Conservation (phyloP, 139 green algal species). For the Spirogloea muscicola region DNA sequence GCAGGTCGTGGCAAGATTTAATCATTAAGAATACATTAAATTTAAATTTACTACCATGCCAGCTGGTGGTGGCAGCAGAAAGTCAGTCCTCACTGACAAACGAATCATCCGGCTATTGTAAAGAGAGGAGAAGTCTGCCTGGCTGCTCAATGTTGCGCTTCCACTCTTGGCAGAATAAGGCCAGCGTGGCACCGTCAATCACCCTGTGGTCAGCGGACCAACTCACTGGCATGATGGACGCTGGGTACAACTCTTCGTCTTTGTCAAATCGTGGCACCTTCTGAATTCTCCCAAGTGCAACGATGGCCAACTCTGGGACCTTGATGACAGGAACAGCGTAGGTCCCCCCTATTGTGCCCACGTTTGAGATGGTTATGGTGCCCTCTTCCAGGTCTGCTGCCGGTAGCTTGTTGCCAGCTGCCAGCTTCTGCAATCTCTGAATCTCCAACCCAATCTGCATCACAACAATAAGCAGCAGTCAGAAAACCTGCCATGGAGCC, state of each 20-base stretch:
- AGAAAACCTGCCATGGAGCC: too few relatives aligned
- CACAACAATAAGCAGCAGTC: neutral
- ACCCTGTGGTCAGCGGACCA: conserved; percentile 82
- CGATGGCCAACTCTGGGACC: conserved; percentile 72
- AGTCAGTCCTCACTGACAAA: too few relatives aligned
- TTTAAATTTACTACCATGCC: too few relatives aligned
- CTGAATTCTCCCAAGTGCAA: conserved; percentile 69
- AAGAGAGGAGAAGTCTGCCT: conserved; percentile 68
- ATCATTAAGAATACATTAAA: too few relatives aligned
- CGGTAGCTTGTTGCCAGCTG: conserved; percentile 59
- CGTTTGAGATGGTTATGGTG: conserved; percentile 86
- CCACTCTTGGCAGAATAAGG: conserved; percentile 64
- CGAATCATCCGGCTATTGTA: too few relatives aligned
- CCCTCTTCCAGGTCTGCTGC: conserved; percentile 61
- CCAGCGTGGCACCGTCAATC: conserved; percentile 80
- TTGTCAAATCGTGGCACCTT: conserved; percentile 43
- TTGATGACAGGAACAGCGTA: conserved; percentile 76
- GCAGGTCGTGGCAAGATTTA: too few relatives aligned
- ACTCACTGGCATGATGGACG: conserved; percentile 55
- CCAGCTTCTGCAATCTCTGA: conserved; percentile 61
- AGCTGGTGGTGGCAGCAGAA: too few relatives aligned
- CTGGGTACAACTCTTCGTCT: neutral
- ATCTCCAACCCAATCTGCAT: conserved; percentile 60
- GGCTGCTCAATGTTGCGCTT: conserved; percentile 69
- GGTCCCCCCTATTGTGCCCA: conserved; percentile 79